Base-by-base conservation (phyloP, 805 yeast species). In the Metschnikowia peoriensis region DNA sequence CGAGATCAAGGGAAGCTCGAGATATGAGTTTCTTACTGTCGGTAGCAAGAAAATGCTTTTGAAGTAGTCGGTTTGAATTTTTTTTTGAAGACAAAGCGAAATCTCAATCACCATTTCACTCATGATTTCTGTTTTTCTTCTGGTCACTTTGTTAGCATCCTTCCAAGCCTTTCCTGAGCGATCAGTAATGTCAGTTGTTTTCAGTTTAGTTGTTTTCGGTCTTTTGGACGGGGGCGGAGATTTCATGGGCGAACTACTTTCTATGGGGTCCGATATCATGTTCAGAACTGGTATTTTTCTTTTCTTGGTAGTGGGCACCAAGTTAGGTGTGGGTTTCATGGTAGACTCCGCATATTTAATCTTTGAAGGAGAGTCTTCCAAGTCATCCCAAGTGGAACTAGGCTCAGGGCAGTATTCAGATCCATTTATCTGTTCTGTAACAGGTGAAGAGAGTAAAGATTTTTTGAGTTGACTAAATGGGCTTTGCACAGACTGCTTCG, bases 101-200 rank as follows among this genome's bases (percentile, higher is more conserved):
- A 81, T 60, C 14, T 71, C 70, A 0, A 84, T 53, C 5, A 72
- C 68, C 76, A 86, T 81, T 52, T 81, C 83, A 1, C 68, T 56
- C 29, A 82, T 62, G 4, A 84, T 66, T 37, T 81, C 85, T 7
- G 75, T 82, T 59, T 78, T 82, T 22, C 76, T 66, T 47, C 83
- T 65, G 2, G 64, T 64, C 4, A 64, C 67, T 50, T 58, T 68
- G 51, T 75, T 75, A 7, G 68, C 77, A 10, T 65, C 70, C 6
- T 62, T 64, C 46, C 75, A 59, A 27, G 71, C 70, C 42, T 71
- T 70, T 17, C 52, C 46, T 39, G 55, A 53, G 9, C 49, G 49
- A 7, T 53, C 59, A n/a, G 34, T 43, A 4, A n/a, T 35, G 4
- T 41, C 40, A 8, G 32, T 17, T 14, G 28, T 44, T 37, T 40